Evolutionary conservation across 768 basidiomycete genomes (phyloP).

Genomic region (Vararia minispora): DNA sequence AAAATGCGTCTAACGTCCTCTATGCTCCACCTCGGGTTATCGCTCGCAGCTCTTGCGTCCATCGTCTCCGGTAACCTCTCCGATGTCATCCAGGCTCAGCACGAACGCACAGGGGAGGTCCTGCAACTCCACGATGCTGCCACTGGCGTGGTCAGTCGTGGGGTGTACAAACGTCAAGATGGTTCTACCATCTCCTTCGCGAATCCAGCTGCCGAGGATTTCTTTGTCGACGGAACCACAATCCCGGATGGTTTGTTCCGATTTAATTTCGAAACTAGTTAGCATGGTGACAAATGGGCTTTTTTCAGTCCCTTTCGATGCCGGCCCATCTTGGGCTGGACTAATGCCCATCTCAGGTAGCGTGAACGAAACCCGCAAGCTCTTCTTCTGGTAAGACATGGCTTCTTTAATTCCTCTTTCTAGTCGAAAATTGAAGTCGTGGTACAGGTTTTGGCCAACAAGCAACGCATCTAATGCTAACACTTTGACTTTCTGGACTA

Average conservation of each 20-base stretch:
- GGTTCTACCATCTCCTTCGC: slow-evolving; percentile 5
- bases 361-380: slow-evolving; percentile 36
- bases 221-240: slow-evolving; percentile 25
- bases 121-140: too few relatives aligned
- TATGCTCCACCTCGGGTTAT: too few relatives aligned
- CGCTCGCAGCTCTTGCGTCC: too few relatives aligned
- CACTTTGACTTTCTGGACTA: slow-evolving; percentile 24
- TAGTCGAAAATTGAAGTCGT: background rate
- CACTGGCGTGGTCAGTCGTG: too few relatives aligned
- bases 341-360: slow-evolving; percentile 21
- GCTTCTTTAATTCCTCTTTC: too few relatives aligned
- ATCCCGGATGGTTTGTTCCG: slow-evolving; percentile 22
- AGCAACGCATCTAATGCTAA: slow-evolving; percentile 20
- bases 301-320: slow-evolving; percentile 26
- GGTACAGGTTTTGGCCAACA: slow-evolving; percentile 23
- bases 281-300: background rate
- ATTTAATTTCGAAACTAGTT: background rate
- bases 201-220: slow-evolving; percentile 12
- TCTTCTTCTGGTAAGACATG: slow-evolving; percentile 16
- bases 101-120: too few relatives aligned
- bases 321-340: slow-evolving; percentile 22
- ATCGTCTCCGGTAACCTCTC: too few relatives aligned
- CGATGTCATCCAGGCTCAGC: too few relatives aligned
- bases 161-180: slow-evolving; percentile 4
- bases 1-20: too few relatives aligned